These are phyloP conservation scores for Rhizopogon vulgaris DNA, from an alignment of 768 basidiomycete species.

Conservation along the genomic window DNA sequence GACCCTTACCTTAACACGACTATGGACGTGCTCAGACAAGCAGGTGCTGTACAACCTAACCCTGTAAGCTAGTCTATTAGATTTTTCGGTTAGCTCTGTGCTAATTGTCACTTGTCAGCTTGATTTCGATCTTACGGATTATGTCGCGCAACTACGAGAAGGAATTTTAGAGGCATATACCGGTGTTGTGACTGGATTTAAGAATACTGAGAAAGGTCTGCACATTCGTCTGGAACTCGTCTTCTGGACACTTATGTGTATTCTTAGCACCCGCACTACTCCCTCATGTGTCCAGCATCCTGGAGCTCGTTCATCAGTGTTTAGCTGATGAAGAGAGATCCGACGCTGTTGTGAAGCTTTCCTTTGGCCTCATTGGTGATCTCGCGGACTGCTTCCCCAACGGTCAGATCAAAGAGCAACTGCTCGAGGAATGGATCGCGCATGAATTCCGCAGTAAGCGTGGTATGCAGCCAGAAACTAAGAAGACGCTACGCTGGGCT, in stretches of 20 bases:
- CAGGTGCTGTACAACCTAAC: conserved; percentile 81
- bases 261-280: conserved; percentile 36
- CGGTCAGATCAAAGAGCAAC: conserved; percentile 72
- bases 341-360: conserved; percentile 67
- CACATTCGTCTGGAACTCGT: not conserved
- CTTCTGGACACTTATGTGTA: not conserved
- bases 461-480: conserved; percentile 71
- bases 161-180: conserved; percentile 97
- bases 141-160: conserved; percentile 84
- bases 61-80: conserved; percentile 47
- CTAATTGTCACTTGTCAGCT: conserved; percentile 37
- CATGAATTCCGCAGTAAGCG: conserved; percentile 66
- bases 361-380: conserved; percentile 87
- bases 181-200: conserved; percentile 87
- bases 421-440: conserved; percentile 78
- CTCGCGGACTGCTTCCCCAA: conserved; percentile 82
- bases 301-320: conserved; percentile 78
- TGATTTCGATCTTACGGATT: conserved; percentile 89
- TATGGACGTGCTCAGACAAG: conserved; percentile 87
- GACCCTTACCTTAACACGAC: conserved; percentile 87
- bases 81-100: not conserved
- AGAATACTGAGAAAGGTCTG: conserved; percentile 73
- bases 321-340: conserved; percentile 78
- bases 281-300: conserved; percentile 64
- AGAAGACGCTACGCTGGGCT: conserved; percentile 90